Evolutionary conservation across 306 rosid species (phyloP).

Genomic region (Quercus agrifolia): DNA sequence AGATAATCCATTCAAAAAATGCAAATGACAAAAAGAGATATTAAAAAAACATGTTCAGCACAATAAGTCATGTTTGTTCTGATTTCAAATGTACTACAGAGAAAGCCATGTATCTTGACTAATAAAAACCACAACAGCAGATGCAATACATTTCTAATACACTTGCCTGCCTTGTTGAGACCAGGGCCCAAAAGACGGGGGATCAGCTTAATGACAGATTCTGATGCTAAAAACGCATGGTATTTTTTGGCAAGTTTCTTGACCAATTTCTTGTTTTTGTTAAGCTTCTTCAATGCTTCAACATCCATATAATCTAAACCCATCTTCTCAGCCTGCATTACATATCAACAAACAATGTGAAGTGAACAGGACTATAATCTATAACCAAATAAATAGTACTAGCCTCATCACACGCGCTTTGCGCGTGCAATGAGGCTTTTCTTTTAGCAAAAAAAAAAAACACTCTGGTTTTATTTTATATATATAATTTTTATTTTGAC

Average conservation of each 20-base stretch:
- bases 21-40: not conserved
- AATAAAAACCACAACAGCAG: not conserved
- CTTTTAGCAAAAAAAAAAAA: too few relatives aligned
- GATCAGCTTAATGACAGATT: slow-evolving; percentile 84
- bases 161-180: slow-evolving; percentile 91
- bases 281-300: slow-evolving; percentile 73
- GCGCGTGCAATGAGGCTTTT: too few relatives aligned
- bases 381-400: not conserved
- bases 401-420: too few relatives aligned
- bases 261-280: slow-evolving; percentile 77
- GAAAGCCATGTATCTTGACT: not conserved
- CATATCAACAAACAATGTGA: not conserved
- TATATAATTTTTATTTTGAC: too few relatives aligned
- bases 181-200: slow-evolving; percentile 92
- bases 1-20: not conserved
- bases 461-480: too few relatives aligned
- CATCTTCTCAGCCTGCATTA: slow-evolving; percentile 66
- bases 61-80: not conserved
- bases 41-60: not conserved
- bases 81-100: not conserved
- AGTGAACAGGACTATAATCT: not conserved
- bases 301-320: slow-evolving; percentile 83
- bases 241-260: slow-evolving; percentile 78
- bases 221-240: slow-evolving; percentile 89
- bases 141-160: not conserved